Evolutionary conservation across 306 rosid genomes (phyloP).

Genomic region (Comarum palustre): DNA sequence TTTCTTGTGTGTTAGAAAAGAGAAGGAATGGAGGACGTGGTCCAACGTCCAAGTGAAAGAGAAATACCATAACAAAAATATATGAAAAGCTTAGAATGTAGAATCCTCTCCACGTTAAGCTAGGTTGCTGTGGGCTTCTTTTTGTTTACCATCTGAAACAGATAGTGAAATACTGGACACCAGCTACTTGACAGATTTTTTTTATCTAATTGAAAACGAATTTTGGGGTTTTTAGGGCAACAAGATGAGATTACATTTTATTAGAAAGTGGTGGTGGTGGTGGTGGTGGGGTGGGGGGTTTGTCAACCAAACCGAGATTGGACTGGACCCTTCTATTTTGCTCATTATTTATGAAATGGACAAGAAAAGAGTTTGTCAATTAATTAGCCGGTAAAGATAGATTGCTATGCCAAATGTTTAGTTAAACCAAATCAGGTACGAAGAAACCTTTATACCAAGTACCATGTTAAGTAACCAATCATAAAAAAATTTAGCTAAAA

Average conservation of each 20-base stretch:
- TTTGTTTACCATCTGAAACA: background rate
- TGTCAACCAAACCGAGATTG: too few relatives aligned
- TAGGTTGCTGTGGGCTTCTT: constrained; percentile 16
- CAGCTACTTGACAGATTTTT: background rate
- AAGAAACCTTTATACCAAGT: too few relatives aligned
- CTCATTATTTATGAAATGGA: too few relatives aligned
- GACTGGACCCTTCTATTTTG: too few relatives aligned
- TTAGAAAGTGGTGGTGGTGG: too few relatives aligned
- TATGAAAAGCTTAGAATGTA: background rate
- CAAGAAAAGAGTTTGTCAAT: too few relatives aligned
- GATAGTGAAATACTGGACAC: background rate
- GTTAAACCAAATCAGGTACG: too few relatives aligned
- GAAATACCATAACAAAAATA: background rate
- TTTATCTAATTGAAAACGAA: background rate
- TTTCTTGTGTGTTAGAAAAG: background rate
- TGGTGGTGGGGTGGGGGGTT: too few relatives aligned
- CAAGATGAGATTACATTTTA: background rate
- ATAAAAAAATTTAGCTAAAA: too few relatives aligned
- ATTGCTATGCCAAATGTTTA: too few relatives aligned
- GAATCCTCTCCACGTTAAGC: constrained; percentile 20
- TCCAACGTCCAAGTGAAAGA: constrained; percentile 35
- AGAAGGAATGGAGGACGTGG: constrained; percentile 20
- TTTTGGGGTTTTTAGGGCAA: background rate
- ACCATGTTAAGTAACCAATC: too few relatives aligned
- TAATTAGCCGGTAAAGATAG: too few relatives aligned